Percentiles rank a stretch among this genome's conserved stretches.
These are phyloP conservation scores for Didymella arachidicola DNA, from an alignment of 2,329 filamentous ascomycete genomes.

Conservation along the genomic window DNA sequence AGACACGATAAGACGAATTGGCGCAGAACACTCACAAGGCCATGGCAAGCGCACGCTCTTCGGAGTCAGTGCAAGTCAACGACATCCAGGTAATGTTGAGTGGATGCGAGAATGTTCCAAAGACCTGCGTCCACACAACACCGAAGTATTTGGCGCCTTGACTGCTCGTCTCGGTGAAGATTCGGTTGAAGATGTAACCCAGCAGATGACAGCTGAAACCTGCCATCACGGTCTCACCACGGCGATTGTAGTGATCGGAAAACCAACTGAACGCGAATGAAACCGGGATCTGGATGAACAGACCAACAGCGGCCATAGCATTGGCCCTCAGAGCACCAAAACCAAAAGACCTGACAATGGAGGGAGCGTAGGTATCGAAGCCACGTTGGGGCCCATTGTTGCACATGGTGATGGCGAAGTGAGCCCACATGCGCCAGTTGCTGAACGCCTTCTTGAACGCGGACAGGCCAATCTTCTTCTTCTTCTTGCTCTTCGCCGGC, in stretches of 20 bases:
- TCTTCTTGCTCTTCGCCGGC: background rate
- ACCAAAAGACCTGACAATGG: background rate
- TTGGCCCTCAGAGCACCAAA: background rate
- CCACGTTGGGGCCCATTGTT: slow-evolving; percentile 60
- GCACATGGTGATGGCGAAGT: slow-evolving; percentile 60
- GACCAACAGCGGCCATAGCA: background rate
- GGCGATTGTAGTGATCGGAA: background rate
- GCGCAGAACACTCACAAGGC: background rate
- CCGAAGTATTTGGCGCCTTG: background rate
- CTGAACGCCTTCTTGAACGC: slow-evolving; percentile 59
- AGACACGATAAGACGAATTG: background rate
- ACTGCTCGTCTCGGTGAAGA: background rate
- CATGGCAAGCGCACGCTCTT: background rate
- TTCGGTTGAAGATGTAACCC: background rate
- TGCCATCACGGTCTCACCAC: background rate
- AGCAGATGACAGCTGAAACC: background rate
- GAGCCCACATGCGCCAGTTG: slow-evolving; percentile 62
- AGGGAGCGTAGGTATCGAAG: slow-evolving; percentile 37
- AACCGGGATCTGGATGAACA: background rate
- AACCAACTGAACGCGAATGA: background rate
- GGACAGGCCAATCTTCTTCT: slow-evolving; percentile 42
- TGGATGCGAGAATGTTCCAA: background rate
- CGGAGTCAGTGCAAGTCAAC: background rate
- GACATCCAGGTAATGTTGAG: background rate
- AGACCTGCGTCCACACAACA: background rate